Conservation (phyloP, 345 rosid species). For the Cardamine chenopodiifolia region DNA sequence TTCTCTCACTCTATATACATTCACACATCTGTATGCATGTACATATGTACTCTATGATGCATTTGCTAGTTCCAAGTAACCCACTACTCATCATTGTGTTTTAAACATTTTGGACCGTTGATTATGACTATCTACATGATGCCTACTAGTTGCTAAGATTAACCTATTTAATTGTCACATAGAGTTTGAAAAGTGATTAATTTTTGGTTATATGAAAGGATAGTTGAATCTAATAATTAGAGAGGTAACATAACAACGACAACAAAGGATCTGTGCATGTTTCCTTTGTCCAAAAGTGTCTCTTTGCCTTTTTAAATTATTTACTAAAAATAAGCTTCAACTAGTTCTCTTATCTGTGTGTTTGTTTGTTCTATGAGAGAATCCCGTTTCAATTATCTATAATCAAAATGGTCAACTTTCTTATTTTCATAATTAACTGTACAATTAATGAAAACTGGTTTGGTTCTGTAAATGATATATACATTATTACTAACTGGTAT, state of each 20-base stretch:
- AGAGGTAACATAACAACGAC: constrained; percentile 36
- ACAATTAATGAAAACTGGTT: not conserved
- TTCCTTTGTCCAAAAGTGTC: constrained; percentile 32
- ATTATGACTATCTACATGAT: constrained; percentile 32
- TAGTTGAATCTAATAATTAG: constrained; percentile 13
- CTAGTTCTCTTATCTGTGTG: constrained; percentile 12
- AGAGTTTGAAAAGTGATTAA: constrained; percentile 19
- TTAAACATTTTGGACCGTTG: constrained; percentile 36
- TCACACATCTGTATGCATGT: constrained; percentile 23
- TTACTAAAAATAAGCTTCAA: constrained; percentile 15
- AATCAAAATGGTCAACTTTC: constrained; percentile 31
- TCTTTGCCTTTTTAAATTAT: constrained; percentile 24
- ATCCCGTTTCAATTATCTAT: constrained; percentile 26
- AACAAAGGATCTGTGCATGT: constrained; percentile 41
- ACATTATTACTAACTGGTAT: constrained; percentile 5
- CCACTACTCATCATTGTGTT: constrained; percentile 37
- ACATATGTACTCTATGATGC: constrained; percentile 29
- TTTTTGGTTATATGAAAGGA: not conserved
- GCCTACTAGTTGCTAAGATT: constrained; percentile 19
- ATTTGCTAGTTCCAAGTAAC: constrained; percentile 35
- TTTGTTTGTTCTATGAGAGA: constrained; percentile 17
- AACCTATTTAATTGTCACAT: constrained; percentile 9
- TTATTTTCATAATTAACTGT: not conserved
- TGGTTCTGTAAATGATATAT: not conserved
- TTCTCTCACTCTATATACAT: constrained; percentile 22